Evolutionary conservation across 2,329 filamentous ascomycete species (phyloP), one percentile per base, ranked within the genome.

Genomic region (Fusarium pininemorale): DNA sequence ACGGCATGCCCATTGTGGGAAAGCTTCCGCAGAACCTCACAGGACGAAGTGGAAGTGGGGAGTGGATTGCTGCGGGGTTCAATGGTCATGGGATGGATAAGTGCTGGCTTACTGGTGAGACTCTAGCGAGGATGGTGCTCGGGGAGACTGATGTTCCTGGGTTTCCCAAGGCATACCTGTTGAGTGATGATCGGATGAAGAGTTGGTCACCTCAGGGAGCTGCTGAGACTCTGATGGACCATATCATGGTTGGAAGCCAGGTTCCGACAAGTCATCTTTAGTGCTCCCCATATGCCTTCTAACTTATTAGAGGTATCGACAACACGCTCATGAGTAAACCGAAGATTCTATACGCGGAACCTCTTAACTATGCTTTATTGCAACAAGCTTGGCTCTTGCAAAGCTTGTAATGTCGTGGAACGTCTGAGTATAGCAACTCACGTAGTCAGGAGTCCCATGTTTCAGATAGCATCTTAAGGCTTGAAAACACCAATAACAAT

Each of bases 1-100:
- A 89, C 63, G 70, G 76, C 7, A 77, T 87, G 26, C 87, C 87
- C 0, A 82, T 88, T 18, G 86, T 89, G 1, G 87, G 87, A 0
- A 77, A 78, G 10, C 77, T 88, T 9, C 69, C 85, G 2, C 81
- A 77, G 0, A 76, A 20, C 5, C 39, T 77, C 10, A 79, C 77
- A 2, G 54, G 56, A 6, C 63, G 79, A n/a, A 55, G 28, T 7
- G 74, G 63, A 4, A 66, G 53, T 6, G 75, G 79, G 1, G 83
- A 88, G 73, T 89, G 85, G 86, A 82, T 88, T 15, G 80, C 84
- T 7, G 86, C 85, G 0, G 87, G 85, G 0, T 88, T 85, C 70
- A 82, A 80, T 48, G 86, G 86, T 7, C 85, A 87, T 28, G 87
- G 87, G 10, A 88, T 88, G 85, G 83, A 84, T 7, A 85, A 84